Percentiles rank a stretch among this genome's conserved stretches.
phyloP scores from a whole-genome alignment of 2,329 filamentous ascomycete species.

The Sarocladium brachiariae region DNA sequence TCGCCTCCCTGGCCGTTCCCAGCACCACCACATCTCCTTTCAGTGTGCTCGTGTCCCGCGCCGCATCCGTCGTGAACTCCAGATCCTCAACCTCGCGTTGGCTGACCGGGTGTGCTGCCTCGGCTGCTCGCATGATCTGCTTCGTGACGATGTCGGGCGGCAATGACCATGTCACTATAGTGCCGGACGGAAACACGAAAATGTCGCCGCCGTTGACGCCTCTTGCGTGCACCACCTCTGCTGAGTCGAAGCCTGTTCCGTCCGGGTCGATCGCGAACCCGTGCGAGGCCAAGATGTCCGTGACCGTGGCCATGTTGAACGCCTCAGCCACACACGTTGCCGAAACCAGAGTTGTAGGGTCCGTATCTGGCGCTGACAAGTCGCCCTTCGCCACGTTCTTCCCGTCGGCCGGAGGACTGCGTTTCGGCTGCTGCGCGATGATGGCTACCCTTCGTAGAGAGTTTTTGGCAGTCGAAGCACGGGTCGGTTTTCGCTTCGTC shows the following conservation, averaged over 20 bases:
- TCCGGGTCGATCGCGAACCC: constrained; percentile 58
- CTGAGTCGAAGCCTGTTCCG: constrained; percentile 50
- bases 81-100: constrained; percentile 81
- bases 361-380: constrained; percentile 19
- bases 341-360: constrained; percentile 41
- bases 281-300: constrained; percentile 49
- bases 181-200: constrained; percentile 93
- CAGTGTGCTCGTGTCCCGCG: constrained; percentile 67
- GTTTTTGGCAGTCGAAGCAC: constrained; percentile 50
- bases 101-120: constrained; percentile 61
- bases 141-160: constrained; percentile 69
- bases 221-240: constrained; percentile 57
- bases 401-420: constrained; percentile 24
- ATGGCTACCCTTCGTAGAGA: constrained; percentile 80
- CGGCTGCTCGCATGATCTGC: constrained; percentile 68
- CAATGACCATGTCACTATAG: constrained; percentile 86
- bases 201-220: constrained; percentile 69
- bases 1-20: constrained; percentile 59
- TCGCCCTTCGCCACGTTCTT: constrained; percentile 16
- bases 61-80: constrained; percentile 72
- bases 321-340: constrained; percentile 57
- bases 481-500: constrained; percentile 38
- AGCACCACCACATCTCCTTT: constrained; percentile 84
- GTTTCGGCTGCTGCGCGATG: constrained; percentile 63
- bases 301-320: constrained; percentile 56